Evolutionary conservation across 176 grass and related monocot species (phyloP).

Genomic region (Ananas comosus): DNA sequence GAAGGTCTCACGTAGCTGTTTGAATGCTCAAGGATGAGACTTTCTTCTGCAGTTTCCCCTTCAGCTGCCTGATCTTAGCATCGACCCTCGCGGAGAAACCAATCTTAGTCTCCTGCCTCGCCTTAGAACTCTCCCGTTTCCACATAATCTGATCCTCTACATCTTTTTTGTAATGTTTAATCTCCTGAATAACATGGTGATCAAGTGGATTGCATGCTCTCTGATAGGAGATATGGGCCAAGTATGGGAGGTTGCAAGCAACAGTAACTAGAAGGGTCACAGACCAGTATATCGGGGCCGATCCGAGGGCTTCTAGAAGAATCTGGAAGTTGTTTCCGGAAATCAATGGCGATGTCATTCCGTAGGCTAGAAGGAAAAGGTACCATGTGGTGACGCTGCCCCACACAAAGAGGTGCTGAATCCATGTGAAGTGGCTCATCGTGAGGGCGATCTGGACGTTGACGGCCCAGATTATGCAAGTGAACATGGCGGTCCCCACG

Average conservation of each 20-base stretch:
- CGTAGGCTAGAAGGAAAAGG: slow-evolving; percentile 70
- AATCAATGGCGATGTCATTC: slow-evolving; percentile 37
- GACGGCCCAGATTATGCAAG: slow-evolving; percentile 95
- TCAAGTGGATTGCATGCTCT: slow-evolving; percentile 70
- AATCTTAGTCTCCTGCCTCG: slow-evolving; percentile 84
- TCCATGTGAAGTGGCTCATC: slow-evolving; percentile 99
- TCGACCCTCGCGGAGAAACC: slow-evolving; percentile 85
- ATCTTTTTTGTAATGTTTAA: slow-evolving; percentile 70
- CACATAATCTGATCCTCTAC: slow-evolving; percentile 79
- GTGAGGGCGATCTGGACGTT: slow-evolving; percentile 91
- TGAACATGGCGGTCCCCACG: slow-evolving; percentile 92
- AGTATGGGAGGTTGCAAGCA: slow-evolving; percentile 78
- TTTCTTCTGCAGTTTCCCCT: slow-evolving; percentile 73
- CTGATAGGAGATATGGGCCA: slow-evolving; percentile 87
- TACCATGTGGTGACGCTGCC: slow-evolving; percentile 88
- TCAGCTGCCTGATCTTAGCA: slow-evolving; percentile 83
- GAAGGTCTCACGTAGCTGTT: slow-evolving; percentile 24
- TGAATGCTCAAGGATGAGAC: slow-evolving; percentile 45
- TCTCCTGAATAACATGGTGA: slow-evolving; percentile 98
- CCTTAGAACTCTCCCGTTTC: slow-evolving; percentile 83
- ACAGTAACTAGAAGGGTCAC: slow-evolving; percentile 58
- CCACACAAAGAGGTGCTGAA: slow-evolving; percentile 89
- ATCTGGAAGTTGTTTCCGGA: slow-evolving; percentile 60
- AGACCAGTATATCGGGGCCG: slow-evolving; percentile 67
- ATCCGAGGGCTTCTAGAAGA: slow-evolving; percentile 69